phyloP scores from a whole-genome alignment of 768 basidiomycete species.

The Terana coerulea region DNA sequence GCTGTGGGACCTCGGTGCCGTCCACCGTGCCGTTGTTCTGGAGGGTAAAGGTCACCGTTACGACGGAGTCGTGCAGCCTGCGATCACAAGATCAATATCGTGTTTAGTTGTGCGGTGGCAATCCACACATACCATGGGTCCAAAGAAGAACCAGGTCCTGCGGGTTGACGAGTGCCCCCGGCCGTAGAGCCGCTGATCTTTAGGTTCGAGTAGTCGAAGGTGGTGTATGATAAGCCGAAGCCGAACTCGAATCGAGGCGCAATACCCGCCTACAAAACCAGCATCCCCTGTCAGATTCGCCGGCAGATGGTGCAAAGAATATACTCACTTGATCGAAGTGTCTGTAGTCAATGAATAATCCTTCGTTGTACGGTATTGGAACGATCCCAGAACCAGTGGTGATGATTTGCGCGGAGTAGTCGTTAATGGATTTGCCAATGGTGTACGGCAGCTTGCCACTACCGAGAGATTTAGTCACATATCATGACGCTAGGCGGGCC shows the following conservation, averaged over 20 bases:
- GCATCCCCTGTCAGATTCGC: constrained; percentile 6
- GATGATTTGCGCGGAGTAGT: constrained; percentile 55
- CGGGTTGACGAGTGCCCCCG: constrained; percentile 35
- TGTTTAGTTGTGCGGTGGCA: not conserved
- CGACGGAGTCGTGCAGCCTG: constrained; percentile 49
- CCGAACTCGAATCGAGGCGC: constrained; percentile 63
- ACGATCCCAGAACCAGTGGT: constrained; percentile 25
- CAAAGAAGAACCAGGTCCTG: constrained; percentile 46
- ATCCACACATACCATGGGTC: constrained; percentile 40
- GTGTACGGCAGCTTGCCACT: constrained; percentile 48
- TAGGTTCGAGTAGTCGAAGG: constrained; percentile 58
- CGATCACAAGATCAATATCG: not conserved
- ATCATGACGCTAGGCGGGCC: not conserved
- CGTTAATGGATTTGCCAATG: constrained; percentile 39
- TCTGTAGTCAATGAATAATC: constrained; percentile 56
- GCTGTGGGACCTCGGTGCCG: constrained; percentile 57
- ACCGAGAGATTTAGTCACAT: not conserved
- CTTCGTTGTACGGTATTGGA: constrained; percentile 56
- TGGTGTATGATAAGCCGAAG: constrained; percentile 72
- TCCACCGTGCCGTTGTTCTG: constrained; percentile 50
- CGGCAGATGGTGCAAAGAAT: not conserved
- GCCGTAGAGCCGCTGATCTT: constrained; percentile 25
- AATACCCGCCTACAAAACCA: constrained; percentile 31
- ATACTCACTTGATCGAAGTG: constrained; percentile 42
- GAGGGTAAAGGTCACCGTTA: constrained; percentile 50